Evolutionary conservation across 176 grass and related monocot species (phyloP).

Genomic region (Rhynchospora breviuscula): DNA sequence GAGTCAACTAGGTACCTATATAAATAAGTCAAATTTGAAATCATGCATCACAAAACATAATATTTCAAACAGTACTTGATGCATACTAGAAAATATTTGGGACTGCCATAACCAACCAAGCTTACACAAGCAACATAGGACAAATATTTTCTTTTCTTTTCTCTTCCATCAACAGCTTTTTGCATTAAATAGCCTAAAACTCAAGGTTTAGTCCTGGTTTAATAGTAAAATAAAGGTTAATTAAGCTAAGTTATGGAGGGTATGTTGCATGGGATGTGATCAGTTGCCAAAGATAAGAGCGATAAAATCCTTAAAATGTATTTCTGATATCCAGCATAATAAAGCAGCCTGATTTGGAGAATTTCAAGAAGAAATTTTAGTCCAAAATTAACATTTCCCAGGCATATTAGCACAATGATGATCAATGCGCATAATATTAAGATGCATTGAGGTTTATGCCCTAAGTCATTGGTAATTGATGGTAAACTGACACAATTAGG

Average conservation of each 20-base stretch:
- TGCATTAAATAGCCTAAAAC: background rate
- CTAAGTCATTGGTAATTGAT: background rate
- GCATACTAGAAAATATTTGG: constrained; percentile 1
- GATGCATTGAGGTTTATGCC: background rate
- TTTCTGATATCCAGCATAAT: background rate
- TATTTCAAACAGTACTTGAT: background rate
- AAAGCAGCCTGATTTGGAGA: background rate
- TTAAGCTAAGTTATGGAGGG: background rate
- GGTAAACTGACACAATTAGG: background rate
- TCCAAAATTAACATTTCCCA: background rate
- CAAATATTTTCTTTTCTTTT: background rate
- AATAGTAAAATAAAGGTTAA: background rate
- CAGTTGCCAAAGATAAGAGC: background rate
- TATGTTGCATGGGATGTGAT: background rate
- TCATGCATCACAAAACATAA: background rate
- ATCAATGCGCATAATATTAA: background rate
- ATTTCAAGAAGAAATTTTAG: background rate
- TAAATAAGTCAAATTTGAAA: constrained; percentile 26
- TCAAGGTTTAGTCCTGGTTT: background rate
- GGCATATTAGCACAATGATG: background rate
- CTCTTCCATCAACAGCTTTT: background rate
- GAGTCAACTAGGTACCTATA: constrained; percentile 65
- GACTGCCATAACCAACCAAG: background rate
- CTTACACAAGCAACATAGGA: background rate
- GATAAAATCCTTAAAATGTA: background rate